These are phyloP conservation scores for Mycena leptocephala DNA, from an alignment of 768 basidiomycete genomes.

Conservation along the genomic window DNA sequence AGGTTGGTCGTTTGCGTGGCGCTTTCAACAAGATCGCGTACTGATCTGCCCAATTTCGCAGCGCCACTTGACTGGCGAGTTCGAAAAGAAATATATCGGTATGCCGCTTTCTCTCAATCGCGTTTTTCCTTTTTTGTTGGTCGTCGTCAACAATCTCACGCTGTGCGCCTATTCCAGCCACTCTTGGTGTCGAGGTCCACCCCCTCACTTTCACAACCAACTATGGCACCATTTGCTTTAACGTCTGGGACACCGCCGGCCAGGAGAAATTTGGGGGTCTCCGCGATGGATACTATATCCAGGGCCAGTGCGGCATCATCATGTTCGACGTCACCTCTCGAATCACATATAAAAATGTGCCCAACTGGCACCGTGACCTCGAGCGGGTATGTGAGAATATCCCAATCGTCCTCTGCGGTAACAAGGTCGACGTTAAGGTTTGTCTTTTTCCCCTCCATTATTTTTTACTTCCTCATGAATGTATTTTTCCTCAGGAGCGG, in stretches of 20 bases:
- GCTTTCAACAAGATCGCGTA: slow-evolving; percentile 62
- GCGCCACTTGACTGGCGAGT: slow-evolving; percentile 99
- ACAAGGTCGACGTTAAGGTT: slow-evolving; percentile 99
- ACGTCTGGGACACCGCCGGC: slow-evolving; percentile 99
- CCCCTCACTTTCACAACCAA: slow-evolving; percentile 97
- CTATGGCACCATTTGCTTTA: slow-evolving; percentile 99
- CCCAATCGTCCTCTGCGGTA: slow-evolving; percentile 98
- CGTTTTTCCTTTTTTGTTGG: slow-evolving; percentile 30
- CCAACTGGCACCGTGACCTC: slow-evolving; percentile 99
- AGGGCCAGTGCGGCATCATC: slow-evolving; percentile 99
- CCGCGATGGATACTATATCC: slow-evolving; percentile 96
- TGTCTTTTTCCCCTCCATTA: slow-evolving; percentile 41
- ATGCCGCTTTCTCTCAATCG: slow-evolving; percentile 47
- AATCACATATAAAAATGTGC: slow-evolving; percentile 99
- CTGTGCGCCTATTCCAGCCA: slow-evolving; percentile 71
- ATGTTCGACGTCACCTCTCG: slow-evolving; percentile 99
- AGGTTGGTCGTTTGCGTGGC: slow-evolving; percentile 66
- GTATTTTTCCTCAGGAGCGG: slow-evolving; percentile 79
- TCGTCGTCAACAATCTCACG: slow-evolving; percentile 39
- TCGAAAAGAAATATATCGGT: slow-evolving; percentile 99
- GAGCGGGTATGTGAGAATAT: slow-evolving; percentile 99
- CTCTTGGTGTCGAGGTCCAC: slow-evolving; percentile 99
- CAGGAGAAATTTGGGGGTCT: slow-evolving; percentile 99
- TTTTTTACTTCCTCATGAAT: slow-evolving; percentile 16
- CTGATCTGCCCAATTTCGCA: slow-evolving; percentile 68